A percentile compares a stretch with the other conserved stretches of the same genome.
Conservation (phyloP, 2,329 filamentous ascomycete species). For the Akanthomyces lecanii region DNA sequence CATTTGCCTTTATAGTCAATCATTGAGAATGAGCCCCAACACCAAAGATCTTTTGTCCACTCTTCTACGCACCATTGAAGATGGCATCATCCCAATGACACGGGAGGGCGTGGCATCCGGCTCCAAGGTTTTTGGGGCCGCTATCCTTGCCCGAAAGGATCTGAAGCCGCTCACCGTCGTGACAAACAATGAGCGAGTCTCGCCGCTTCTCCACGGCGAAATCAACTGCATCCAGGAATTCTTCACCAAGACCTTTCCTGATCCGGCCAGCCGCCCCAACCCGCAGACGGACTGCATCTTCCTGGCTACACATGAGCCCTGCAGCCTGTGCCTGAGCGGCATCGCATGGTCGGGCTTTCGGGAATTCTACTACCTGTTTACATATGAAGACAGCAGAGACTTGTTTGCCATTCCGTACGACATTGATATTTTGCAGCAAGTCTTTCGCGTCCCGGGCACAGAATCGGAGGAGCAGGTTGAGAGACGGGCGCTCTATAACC, state of each 20-base stretch:
- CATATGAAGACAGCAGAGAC: slow-evolving; percentile 54
- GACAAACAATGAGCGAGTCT: slow-evolving; percentile 52
- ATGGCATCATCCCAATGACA: slow-evolving; percentile 49
- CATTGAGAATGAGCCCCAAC: slow-evolving; percentile 20
- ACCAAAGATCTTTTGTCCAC: slow-evolving; percentile 32
- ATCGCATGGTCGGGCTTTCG: slow-evolving; percentile 56
- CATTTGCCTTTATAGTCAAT: slow-evolving; percentile 14
- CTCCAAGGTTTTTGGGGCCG: slow-evolving; percentile 54
- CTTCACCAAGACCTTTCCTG: slow-evolving; percentile 38
- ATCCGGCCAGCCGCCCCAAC: slow-evolving; percentile 34
- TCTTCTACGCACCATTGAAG: slow-evolving; percentile 41
- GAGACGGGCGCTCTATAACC: slow-evolving; percentile 47
- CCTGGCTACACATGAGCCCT: slow-evolving; percentile 56
- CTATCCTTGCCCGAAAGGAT: slow-evolving; percentile 42
- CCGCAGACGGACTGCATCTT: slow-evolving; percentile 48
- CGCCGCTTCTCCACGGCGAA: slow-evolving; percentile 55
- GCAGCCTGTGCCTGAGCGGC: slow-evolving; percentile 53
- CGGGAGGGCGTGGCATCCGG: slow-evolving; percentile 45
- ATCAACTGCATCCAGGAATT: slow-evolving; percentile 59
- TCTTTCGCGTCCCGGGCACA: slow-evolving; percentile 46
- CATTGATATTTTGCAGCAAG: slow-evolving; percentile 52
- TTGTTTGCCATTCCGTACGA: slow-evolving; percentile 54
- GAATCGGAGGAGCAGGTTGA: slow-evolving; percentile 37
- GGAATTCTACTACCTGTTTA: slow-evolving; percentile 55
- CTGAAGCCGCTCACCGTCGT: slow-evolving; percentile 45